Percentiles rank a stretch among this genome's conserved stretches.
phyloP scores from a whole-genome alignment of 306 rosid genomes.

The Sindora glabra region DNA sequence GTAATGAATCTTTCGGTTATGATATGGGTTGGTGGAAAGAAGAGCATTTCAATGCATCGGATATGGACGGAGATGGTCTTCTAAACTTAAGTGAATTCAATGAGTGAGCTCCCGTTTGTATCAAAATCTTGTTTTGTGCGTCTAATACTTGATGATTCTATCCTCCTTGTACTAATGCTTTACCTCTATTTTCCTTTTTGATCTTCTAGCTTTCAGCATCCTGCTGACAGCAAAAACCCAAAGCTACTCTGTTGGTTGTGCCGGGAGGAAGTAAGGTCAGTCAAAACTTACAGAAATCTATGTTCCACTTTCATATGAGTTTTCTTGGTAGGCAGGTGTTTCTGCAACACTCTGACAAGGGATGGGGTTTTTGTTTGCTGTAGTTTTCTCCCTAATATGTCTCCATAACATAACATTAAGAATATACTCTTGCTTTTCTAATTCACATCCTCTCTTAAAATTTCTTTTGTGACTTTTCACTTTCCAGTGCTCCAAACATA shows the following conservation, averaged over 20 bases:
- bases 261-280: constrained; percentile 90
- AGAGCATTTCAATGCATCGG: constrained; percentile 90
- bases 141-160: background rate
- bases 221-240: constrained; percentile 80
- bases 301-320: background rate
- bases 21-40: constrained; percentile 98
- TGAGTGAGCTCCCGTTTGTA: constrained; percentile 60
- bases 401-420: background rate
- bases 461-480: too few relatives aligned
- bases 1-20: constrained; percentile 66
- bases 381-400: background rate
- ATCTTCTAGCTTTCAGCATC: constrained; percentile 72
- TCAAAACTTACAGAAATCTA: constrained; percentile 1
- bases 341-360: background rate
- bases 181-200: background rate
- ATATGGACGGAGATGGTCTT: constrained; percentile 73
- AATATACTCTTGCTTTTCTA: background rate
- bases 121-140: background rate
- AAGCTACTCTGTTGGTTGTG: constrained; percentile 81
- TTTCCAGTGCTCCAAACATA: too few relatives aligned
- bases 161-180: constrained; percentile 1
- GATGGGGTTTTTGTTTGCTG: background rate
- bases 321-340: background rate
- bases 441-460: background rate
- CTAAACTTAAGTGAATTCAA: constrained; percentile 82